Evolutionary conservation across 768 basidiomycete species (phyloP).

Genomic region (Clathrus columnatus): DNA sequence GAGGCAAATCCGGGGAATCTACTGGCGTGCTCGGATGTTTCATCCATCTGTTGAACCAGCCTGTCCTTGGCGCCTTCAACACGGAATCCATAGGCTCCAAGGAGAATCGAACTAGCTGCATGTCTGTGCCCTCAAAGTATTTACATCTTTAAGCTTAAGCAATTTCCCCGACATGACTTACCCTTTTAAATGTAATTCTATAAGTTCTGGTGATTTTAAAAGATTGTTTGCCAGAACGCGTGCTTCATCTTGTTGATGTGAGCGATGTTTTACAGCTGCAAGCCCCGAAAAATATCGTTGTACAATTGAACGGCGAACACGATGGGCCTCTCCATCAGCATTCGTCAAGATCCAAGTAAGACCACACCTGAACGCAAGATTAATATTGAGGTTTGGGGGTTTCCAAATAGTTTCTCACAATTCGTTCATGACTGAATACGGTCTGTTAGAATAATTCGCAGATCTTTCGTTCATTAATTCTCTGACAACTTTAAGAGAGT

Average conservation of each 20-base stretch:
- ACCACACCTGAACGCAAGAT: not conserved
- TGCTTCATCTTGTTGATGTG: not conserved
- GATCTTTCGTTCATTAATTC: conserved; percentile 14
- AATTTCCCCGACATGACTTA: not conserved
- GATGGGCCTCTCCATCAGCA: not conserved
- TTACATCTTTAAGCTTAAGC: not conserved
- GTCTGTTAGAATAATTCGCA: conserved; percentile 16
- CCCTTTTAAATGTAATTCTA: conserved; percentile 7
- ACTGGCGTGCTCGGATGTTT: conserved; percentile 3
- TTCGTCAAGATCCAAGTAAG: not conserved
- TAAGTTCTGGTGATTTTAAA: not conserved
- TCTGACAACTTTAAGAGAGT: conserved; percentile 8
- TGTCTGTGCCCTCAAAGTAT: not conserved
- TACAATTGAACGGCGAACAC: conserved; percentile 1
- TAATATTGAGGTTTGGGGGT: too few relatives aligned
- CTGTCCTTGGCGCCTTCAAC: not conserved
- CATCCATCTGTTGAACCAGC: conserved; percentile 5
- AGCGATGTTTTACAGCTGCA: conserved; percentile 7
- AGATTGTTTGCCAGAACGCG: not conserved
- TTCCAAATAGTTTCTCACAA: conserved; percentile 1
- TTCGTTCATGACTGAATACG: conserved; percentile 5
- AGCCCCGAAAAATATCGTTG: conserved; percentile 2
- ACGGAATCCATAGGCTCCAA: conserved; percentile 3
- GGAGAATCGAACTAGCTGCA: conserved; percentile 3
- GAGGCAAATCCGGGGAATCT: not conserved